These are phyloP conservation scores for Amoeboradix gromovi DNA, from an alignment of 371 early-diverging fungal species.

Conservation along the genomic window DNA sequence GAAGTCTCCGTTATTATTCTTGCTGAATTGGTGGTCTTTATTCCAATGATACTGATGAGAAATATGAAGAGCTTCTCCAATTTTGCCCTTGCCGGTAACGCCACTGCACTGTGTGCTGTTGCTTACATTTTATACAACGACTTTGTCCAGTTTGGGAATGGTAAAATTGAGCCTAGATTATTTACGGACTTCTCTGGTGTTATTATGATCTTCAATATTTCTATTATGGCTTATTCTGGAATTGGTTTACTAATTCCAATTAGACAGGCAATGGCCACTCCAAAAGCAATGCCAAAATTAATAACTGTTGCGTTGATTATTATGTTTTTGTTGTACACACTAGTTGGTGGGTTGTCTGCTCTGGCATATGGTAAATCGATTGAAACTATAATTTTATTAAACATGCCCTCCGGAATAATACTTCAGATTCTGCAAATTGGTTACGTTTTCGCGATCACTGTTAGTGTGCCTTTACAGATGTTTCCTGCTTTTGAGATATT, in stretches of 20 bases:
- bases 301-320: conserved; percentile 14
- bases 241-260: conserved; percentile 64
- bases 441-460: conserved; percentile 55
- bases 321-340: conserved; percentile 17
- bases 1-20: conserved; percentile 22
- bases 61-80: conserved; percentile 51
- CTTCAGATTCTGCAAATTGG: conserved; percentile 38
- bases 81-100: conserved; percentile 56
- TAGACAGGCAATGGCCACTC: conserved; percentile 48
- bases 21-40: conserved; percentile 29
- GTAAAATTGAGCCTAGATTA: conserved; percentile 25
- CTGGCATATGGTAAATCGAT: conserved; percentile 49
- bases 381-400: conserved; percentile 30
- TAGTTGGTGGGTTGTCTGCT: conserved; percentile 49
- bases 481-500: conserved; percentile 66
- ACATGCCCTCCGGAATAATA: conserved; percentile 22
- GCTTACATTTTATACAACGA: conserved; percentile 52
- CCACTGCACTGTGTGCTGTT: conserved; percentile 48
- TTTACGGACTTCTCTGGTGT: conserved; percentile 12
- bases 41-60: conserved; percentile 55
- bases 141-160: conserved; percentile 21
- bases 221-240: conserved; percentile 78
- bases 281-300: conserved; percentile 38
- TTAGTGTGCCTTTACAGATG: conserved; percentile 49
- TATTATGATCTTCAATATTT: conserved; percentile 63